Base-by-base conservation (phyloP, 2,329 filamentous ascomycete species). In the Pseudocercospora macadamiae region DNA sequence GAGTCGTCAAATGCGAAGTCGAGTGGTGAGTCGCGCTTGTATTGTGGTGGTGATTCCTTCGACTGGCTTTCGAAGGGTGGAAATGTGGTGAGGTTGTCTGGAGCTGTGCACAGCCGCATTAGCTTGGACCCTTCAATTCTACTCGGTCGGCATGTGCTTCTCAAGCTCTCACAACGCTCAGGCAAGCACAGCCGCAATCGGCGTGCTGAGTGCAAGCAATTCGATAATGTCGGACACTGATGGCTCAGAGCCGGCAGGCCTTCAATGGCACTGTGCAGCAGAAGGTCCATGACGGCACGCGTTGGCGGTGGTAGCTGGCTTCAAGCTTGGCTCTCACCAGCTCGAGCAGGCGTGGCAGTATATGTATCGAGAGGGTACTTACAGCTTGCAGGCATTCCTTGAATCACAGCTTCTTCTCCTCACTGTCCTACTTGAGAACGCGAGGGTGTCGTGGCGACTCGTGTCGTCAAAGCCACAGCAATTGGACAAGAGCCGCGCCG, bases 1-100 rank as follows among this genome's bases (percentile, higher is more conserved):
- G 65, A 64, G 57, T 69, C 64, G 56, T 73, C 68, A 57, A 73
- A 68, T 47, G 59, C 65, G 60, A 73, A 66, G 21, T 73, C 70
- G 32, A 74, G 64, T 8, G 71, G 70, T 51, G 73, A 73, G 55
- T 73, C 70, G 67, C 73, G 70, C 60, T 71, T 71, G 62, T 67
- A 34, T 47, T 57, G 52, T 32, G 57, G 19, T 45, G 56, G 37
- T 44, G 42, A 30, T 42, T 59, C 65, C 59, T 67, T 70, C 61
- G 34, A 54, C 57, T 67, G 63, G 54, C 58, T 66, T 56, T 73
- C 67, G 59, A 71, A 71, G 47, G 70, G 71, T 34, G 71, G 71
- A 52, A 74, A 72, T 52, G 64, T 66, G 47, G 71, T 73, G 59
- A 73, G 64, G 59, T 63, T 63, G 56, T 63, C 62, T 63, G 36